These are phyloP conservation scores for Jatropha podagrica DNA, from an alignment of 441 rosid species.

Conservation along the genomic window DNA sequence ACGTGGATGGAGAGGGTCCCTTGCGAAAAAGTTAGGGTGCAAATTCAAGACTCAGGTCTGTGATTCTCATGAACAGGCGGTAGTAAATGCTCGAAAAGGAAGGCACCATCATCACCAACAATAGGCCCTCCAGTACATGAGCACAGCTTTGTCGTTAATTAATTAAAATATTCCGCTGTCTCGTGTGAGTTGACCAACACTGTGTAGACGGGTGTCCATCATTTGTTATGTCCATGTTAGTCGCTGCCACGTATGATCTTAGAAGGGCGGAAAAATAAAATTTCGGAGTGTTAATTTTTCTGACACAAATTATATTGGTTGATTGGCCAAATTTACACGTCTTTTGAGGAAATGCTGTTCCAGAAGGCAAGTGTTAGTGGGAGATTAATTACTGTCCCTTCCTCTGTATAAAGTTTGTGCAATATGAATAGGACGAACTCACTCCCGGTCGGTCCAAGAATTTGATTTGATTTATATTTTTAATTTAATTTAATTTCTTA, in stretches of 20 bases:
- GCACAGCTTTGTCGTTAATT: not conserved
- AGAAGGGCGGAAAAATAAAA: not conserved
- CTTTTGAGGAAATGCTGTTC: conserved; percentile 20
- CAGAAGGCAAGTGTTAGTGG: not conserved
- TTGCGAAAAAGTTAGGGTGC: conserved; percentile 65
- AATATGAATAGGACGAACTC: not conserved
- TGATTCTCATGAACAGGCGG: conserved; percentile 78
- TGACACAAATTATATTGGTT: not conserved
- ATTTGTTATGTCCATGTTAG: conserved; percentile 1
- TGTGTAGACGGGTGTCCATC: conserved; percentile 8
- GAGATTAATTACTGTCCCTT: not conserved
- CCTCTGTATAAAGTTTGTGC: conserved; percentile 7
- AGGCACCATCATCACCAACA: conserved; percentile 32
- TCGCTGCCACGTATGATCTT: conserved; percentile 13
- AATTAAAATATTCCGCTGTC: not conserved
- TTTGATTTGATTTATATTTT: no score
- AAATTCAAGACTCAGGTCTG: conserved; percentile 92
- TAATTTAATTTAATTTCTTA: no score
- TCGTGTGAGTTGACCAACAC: not conserved
- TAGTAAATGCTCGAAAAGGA: conserved; percentile 46
- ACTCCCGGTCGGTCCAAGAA: no score
- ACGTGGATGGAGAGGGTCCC: conserved; percentile 51
- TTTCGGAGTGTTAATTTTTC: not conserved
- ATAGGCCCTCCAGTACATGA: conserved; percentile 21
- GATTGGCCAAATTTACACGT: conserved; percentile 5